Evolutionary conservation across 2,329 filamentous ascomycete species (phyloP), one percentile per base, ranked within the genome.

Genomic region (Chrysosporium queenslandicum): DNA sequence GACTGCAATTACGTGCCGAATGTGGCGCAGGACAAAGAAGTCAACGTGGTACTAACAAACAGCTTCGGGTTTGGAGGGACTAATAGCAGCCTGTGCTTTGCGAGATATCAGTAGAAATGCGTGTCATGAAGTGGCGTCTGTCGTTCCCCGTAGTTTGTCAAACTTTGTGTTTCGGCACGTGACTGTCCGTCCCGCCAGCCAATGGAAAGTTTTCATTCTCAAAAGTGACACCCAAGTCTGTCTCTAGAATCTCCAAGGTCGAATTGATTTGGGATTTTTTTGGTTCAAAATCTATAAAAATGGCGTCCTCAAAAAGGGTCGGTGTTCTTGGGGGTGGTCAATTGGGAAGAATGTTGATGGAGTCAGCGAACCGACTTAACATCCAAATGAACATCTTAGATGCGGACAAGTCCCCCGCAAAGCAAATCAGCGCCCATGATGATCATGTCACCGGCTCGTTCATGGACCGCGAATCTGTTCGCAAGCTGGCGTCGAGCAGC

Each of bases 41-140:
- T 97, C 9, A 72, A 81, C 53, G 83, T 91, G 20, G 87, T 86
- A 4, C 62, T 98, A 53, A 92, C 87, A 2, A 98, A 98, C 64
- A 97, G 91, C 66, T 98, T 98, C 71, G 92, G 92, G 0, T 98
- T 98, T 71, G 92, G 92, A 9, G 92, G 92, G 14, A 97, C 91
- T 1, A 98, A 98, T 71, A 90, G 91, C 39, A 89, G 82, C 50
- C 72, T 98, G 34, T 89, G 89, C 49, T 91, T 97, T 61, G 60
- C 65, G 4, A 63, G 59, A 50, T 60, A 60, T 45, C 11, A 20
- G 27, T 30, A 45, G 42, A 18, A 37, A 18, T 34, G 5, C 14
- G 27, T 29, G 27, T 29, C n/a, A 29, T 29, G 27, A 29, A 29
- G 27, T 39, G 36, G 14, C 12, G 3, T 6, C 16, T 39, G 16